phyloP scores from a whole-genome alignment of 495 filamentous ascomycete species.

The Aspergillus saccharolyticus region DNA sequence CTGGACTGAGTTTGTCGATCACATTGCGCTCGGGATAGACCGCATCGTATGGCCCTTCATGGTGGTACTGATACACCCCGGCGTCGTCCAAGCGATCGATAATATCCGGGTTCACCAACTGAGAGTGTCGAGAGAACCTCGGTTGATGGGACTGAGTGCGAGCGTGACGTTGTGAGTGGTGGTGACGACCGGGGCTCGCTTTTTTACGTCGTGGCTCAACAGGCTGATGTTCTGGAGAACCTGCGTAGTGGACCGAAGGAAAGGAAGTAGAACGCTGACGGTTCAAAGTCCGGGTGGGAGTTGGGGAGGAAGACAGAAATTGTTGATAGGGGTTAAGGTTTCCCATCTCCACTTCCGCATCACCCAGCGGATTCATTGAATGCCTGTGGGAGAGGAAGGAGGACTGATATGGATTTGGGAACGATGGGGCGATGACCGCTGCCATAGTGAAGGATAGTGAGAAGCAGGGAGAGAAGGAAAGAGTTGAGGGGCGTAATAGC shows the following conservation, averaged over 20 bases:
- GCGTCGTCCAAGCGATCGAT: slow-evolving; percentile 76
- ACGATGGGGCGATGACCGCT: not conserved
- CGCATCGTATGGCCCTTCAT: slow-evolving; percentile 90
- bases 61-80: slow-evolving; percentile 65
- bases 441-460: slow-evolving; percentile 5
- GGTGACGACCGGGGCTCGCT: slow-evolving; percentile 17
- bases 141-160: slow-evolving; percentile 8
- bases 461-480: not conserved
- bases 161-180: slow-evolving; percentile 17
- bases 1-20: slow-evolving; percentile 56
- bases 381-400: slow-evolving; percentile 6
- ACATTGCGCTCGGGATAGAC: slow-evolving; percentile 66
- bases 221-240: slow-evolving; percentile 29
- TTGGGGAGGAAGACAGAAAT: slow-evolving; percentile 31
- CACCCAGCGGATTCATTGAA: not conserved
- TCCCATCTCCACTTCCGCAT: slow-evolving; percentile 15
- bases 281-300: slow-evolving; percentile 14
- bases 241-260: slow-evolving; percentile 27
- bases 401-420: not conserved
- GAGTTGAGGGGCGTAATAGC: not conserved
- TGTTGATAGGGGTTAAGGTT: slow-evolving; percentile 38
- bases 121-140: slow-evolving; percentile 52
- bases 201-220: slow-evolving; percentile 26
- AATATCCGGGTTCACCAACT: slow-evolving; percentile 64
- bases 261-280: slow-evolving; percentile 29